Base-by-base conservation (phyloP, 257 asterid species). In the Solanum pinnatisectum region DNA sequence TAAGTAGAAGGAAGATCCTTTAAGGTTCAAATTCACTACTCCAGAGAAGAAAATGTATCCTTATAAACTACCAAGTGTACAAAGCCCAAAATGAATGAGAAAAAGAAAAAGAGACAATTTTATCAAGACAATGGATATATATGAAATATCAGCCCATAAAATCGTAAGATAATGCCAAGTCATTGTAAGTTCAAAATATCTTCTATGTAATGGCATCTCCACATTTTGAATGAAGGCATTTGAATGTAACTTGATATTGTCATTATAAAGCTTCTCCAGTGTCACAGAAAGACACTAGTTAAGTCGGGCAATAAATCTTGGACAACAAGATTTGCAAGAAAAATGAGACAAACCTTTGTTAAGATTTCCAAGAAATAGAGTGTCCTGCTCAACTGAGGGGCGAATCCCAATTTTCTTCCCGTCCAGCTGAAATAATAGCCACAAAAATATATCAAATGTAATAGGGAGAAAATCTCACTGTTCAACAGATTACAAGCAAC, bases 381-480 rank as follows among this genome's bases (percentile, higher is more conserved):
- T 94, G 82, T 91, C 92, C 88, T 94, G 98, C 94, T 94, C 96
- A 36, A 87, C 89, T 87, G 99, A 95, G 87, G 96, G 98, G 81
- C 93, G 96, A 90, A 96, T 94, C 84, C 98, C 98, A 86, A 96
- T 94, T 92, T 93, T 92, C 96, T 93, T 95, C 37, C 99, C 99
- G 46, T 95, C 95, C 68, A 96, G 83, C 99, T 96, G 98, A 90
- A 91, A 88, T 25, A 72, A 42, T 32, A 46, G 46, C 84, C 65
- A 49, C 86, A 82, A 49, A 77, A 32, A 82, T 6, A 32, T 49
- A 49, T 82, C 44, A 30, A 49, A 30, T 44, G 35, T 49, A 46
- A 32, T 30, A 49, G 44, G 71, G 67, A 46, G 27, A 79, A 79
- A 27, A 44, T 15, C 16, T 63, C 85, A 79, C 27, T 44, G 67